Evolutionary conservation across 192 early-diverging fungal genomes (phyloP).

Genomic region (Cladochytrium replicatum): DNA sequence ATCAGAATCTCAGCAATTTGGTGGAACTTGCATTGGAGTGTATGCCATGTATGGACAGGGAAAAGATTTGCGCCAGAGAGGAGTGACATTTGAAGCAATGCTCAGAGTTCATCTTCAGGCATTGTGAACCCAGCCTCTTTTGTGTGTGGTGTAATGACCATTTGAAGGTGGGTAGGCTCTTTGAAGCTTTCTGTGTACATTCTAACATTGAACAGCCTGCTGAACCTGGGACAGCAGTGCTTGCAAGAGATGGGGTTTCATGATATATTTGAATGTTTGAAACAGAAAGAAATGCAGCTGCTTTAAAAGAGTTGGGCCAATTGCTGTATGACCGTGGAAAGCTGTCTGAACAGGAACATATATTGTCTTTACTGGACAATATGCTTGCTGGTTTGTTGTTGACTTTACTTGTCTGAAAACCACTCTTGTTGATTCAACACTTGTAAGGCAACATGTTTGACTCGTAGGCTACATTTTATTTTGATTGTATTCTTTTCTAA

Average conservation of each 20-base stretch:
- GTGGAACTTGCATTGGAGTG: constrained; percentile 49
- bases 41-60: constrained; percentile 6
- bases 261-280: constrained; percentile 65
- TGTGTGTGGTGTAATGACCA: constrained; percentile 61
- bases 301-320: constrained; percentile 40
- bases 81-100: constrained; percentile 47
- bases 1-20: constrained; percentile 52
- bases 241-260: constrained; percentile 70
- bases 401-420: neutral
- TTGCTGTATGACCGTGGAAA: constrained; percentile 41
- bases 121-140: constrained; percentile 56
- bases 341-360: constrained; percentile 14
- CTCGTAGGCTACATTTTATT: too few relatives aligned
- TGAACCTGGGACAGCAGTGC: constrained; percentile 72
- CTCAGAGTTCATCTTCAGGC: constrained; percentile 55
- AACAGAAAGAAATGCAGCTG: constrained; percentile 50
- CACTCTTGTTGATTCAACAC: neutral
- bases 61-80: too few relatives aligned
- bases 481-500: too few relatives aligned
- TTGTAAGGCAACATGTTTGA: constrained; percentile 68
- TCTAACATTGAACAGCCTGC: constrained; percentile 25
- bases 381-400: constrained; percentile 52
- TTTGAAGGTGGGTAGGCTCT: constrained; percentile 37
- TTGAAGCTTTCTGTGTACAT: too few relatives aligned
- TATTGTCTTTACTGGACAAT: constrained; percentile 50